Evolutionary conservation across 2,329 filamentous ascomycete species (phyloP).

Genomic region (Huntiella abstrusa): DNA sequence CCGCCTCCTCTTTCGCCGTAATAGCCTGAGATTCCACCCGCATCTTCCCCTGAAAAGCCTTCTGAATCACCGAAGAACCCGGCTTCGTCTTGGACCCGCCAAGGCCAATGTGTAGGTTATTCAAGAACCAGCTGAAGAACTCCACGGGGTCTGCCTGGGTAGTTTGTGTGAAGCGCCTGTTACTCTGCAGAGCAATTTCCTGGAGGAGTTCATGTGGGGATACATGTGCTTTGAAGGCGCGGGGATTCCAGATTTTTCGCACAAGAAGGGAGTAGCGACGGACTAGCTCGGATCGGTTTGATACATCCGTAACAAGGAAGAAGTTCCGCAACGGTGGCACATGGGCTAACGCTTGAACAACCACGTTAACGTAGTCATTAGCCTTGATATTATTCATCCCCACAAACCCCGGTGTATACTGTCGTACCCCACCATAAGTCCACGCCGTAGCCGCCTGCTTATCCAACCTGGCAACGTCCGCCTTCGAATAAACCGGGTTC

Average conservation of each 20-base stretch:
- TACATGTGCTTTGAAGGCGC: conserved; percentile 90
- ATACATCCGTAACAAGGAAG: conserved; percentile 72
- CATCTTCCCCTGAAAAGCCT: conserved; percentile 80
- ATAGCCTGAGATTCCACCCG: conserved; percentile 89
- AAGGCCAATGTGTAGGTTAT: conserved; percentile 79
- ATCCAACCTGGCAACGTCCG: conserved; percentile 67
- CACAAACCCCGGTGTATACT: conserved; percentile 85
- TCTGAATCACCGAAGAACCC: conserved; percentile 69
- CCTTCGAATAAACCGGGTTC: conserved; percentile 66
- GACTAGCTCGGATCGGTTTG: conserved; percentile 54
- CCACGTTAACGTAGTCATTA: conserved; percentile 95
- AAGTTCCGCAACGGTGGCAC: conserved; percentile 79
- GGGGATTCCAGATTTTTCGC: conserved; percentile 94
- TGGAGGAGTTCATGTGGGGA: conserved; percentile 94
- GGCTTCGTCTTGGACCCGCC: conserved; percentile 80
- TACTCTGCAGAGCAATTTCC: conserved; percentile 76
- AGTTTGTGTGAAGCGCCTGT: conserved; percentile 81
- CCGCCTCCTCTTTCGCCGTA: conserved; percentile 72
- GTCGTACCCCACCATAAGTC: conserved; percentile 56
- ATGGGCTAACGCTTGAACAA: conserved; percentile 81
- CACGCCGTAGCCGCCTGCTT: conserved; percentile 41
- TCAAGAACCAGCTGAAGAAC: conserved; percentile 93
- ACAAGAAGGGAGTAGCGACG: conserved; percentile 77
- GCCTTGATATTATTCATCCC: conserved; percentile 99
- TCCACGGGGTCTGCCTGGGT: conserved; percentile 89